Base-by-base conservation (phyloP, 805 yeast genomes). In the Citeromyces nyonsensis region DNA sequence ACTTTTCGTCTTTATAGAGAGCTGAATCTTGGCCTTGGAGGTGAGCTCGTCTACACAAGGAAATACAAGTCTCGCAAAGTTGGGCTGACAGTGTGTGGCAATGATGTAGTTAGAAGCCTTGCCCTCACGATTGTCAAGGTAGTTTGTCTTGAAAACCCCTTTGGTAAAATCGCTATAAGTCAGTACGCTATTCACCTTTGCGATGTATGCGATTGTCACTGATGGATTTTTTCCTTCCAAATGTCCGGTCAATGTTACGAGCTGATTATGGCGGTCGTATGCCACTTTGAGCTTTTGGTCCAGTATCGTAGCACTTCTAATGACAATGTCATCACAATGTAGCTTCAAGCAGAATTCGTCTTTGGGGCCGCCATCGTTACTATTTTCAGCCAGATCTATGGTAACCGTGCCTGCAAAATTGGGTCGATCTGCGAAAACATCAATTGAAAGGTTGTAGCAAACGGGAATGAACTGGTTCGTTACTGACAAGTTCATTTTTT, bases 11-110 rank as follows among this genome's bases (percentile, higher is more conserved):
- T 51, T 61, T 15, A 79, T 48, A 2, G 64, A 44, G 22, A 81
- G 50, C 35, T 61, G 48, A 36, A 73, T 59, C 1, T 66, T 58
- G 4, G 71, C 61, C 44, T 75, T 78, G 24, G 54, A 49, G n/a
- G 56, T 43, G 5, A 73, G 61, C 42, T 78, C 85, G 48, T 80
- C 91, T 9, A 79, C 44, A 42, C 78, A 69, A 3, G 93, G 93
- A 43, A 73, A 73, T 9, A 80, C 64, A 31, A 47, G 44, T 40
- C 77, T 59, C 4, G 84, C 76, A 39, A 63, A 74, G 11, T 61
- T 59, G 0, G 91, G 85, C 46, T 79, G 86, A 28, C 72, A 62
- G 44, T 81, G 91, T 2, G 91, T 76, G 0, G 85, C 73, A 24
- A 79, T 45, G 9, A 78, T 53, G 36, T 53, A 63, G 38, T 68